Conservation (phyloP, 192 early-diverging fungal genomes). For the Rhizoclosmatium sp. region DNA sequence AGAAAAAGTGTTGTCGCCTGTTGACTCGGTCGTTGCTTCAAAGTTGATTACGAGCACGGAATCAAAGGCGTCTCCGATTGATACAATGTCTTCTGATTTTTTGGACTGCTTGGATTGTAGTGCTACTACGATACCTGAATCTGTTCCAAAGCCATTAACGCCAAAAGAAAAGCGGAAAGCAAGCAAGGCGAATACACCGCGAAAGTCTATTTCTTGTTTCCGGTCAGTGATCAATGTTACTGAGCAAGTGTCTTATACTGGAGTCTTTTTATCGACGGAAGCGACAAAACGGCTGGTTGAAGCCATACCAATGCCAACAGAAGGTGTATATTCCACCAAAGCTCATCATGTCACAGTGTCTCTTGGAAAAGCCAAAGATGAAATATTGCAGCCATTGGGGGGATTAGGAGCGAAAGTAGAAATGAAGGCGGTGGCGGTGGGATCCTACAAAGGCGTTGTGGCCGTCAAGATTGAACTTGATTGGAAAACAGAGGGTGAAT, state of each 20-base stretch:
- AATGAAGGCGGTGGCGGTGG: slow-evolving; percentile 36
- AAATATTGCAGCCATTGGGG: slow-evolving; percentile 42
- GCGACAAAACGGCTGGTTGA: slow-evolving; percentile 16
- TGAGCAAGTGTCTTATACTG: slow-evolving; percentile 49
- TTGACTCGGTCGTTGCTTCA: not conserved
- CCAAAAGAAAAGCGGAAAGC: not conserved
- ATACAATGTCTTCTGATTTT: not conserved
- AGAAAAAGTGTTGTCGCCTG: not conserved
- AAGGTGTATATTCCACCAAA: slow-evolving; percentile 4
- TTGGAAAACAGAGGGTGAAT: not conserved
- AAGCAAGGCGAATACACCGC: not conserved
- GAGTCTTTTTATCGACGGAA: slow-evolving; percentile 38
- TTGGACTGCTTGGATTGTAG: not conserved
- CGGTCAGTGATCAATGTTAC: slow-evolving; percentile 46
- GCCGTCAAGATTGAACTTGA: slow-evolving; percentile 48
- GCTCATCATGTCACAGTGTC: slow-evolving; percentile 54
- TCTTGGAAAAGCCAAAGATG: slow-evolving; percentile 36
- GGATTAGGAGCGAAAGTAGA: slow-evolving; percentile 39
- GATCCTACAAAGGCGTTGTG: slow-evolving; percentile 33
- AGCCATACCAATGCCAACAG: slow-evolving; percentile 32
- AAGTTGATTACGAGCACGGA: not conserved
- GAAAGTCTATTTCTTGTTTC: slow-evolving; percentile 46
- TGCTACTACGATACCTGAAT: not conserved
- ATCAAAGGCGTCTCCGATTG: no score
- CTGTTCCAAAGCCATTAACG: not conserved